These are phyloP conservation scores for Cladobotryum protrusum DNA, from an alignment of 2,329 filamentous ascomycete species.

Conservation along the genomic window DNA sequence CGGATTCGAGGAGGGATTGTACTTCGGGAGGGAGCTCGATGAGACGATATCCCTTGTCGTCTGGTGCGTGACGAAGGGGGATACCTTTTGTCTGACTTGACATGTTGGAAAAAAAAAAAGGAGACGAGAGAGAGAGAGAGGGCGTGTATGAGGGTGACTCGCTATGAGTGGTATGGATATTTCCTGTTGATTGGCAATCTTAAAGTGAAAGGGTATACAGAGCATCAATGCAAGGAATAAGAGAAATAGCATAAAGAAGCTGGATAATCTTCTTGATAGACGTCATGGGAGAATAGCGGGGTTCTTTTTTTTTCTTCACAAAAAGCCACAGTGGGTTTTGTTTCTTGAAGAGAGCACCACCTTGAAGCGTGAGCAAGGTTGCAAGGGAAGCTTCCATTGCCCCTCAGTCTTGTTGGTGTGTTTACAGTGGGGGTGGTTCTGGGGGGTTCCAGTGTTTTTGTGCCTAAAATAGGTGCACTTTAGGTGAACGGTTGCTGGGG, in stretches of 20 bases:
- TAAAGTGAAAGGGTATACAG: no score
- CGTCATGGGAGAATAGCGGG: not conserved
- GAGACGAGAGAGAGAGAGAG: not conserved
- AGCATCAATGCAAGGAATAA: no score
- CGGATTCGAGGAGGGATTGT: conserved; percentile 47
- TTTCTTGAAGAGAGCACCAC: no score
- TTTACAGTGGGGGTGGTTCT: conserved; percentile 5
- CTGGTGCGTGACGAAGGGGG: conserved; percentile 43
- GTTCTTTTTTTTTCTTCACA: not conserved
- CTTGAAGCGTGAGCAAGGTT: no score
- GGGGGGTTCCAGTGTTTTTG: not conserved
- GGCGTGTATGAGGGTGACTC: not conserved
- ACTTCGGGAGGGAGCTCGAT: conserved; percentile 57
- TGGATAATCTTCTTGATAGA: no score
- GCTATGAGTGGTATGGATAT: conserved; percentile 4
- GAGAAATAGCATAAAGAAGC: not conserved
- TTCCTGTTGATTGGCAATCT: not conserved
- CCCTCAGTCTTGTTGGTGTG: not conserved
- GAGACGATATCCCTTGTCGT: conserved; percentile 50
- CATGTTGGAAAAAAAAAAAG: conserved; percentile 24
- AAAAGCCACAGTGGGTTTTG: not conserved
- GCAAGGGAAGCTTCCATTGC: not conserved
- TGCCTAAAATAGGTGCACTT: not conserved
- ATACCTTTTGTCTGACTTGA: conserved; percentile 45
- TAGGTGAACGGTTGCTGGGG: not conserved